These are phyloP conservation scores for Linnemannia elongata DNA, from an alignment of 192 early-diverging fungal species.

Conservation along the genomic window DNA sequence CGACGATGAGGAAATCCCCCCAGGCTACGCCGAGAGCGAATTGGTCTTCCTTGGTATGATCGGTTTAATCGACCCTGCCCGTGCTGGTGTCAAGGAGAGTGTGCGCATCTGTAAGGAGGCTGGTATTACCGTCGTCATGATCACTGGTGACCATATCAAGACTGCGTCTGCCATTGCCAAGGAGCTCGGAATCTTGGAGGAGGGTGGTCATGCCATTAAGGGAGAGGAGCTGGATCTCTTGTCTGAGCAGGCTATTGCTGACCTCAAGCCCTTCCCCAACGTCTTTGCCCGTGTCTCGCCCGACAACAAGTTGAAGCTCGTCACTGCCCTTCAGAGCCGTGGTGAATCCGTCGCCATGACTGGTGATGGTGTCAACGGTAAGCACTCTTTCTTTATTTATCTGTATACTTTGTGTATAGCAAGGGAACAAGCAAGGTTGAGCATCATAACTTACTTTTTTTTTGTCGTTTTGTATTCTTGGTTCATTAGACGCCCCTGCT, in stretches of 20 bases:
- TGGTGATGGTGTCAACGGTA: slow-evolving; percentile 95
- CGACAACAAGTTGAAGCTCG: slow-evolving; percentile 97
- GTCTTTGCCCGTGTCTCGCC: slow-evolving; percentile 98
- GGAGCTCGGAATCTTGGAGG: slow-evolving; percentile 89
- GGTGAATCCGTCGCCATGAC: slow-evolving; percentile 89
- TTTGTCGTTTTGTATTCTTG: neutral
- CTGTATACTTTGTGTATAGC: neutral
- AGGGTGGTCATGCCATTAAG: slow-evolving; percentile 80
- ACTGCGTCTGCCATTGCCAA: slow-evolving; percentile 96
- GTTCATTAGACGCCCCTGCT: slow-evolving; percentile 85
- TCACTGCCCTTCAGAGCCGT: slow-evolving; percentile 88
- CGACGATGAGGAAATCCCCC: slow-evolving; percentile 63
- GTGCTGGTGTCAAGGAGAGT: slow-evolving; percentile 84
- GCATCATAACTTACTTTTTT: no score
- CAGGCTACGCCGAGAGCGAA: slow-evolving; percentile 71
- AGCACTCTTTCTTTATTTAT: slow-evolving; percentile 30
- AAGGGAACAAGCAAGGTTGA: neutral
- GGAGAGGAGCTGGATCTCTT: slow-evolving; percentile 92
- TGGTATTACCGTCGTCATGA: slow-evolving; percentile 69
- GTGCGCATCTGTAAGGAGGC: slow-evolving; percentile 73
- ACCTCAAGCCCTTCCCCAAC: slow-evolving; percentile 88
- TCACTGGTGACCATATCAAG: slow-evolving; percentile 96
- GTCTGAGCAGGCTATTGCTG: slow-evolving; percentile 88
- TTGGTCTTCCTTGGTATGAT: slow-evolving; percentile 91
- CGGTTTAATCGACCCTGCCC: slow-evolving; percentile 94